phyloP scores from a whole-genome alignment of 306 rosid genomes.

The Senna tora region DNA sequence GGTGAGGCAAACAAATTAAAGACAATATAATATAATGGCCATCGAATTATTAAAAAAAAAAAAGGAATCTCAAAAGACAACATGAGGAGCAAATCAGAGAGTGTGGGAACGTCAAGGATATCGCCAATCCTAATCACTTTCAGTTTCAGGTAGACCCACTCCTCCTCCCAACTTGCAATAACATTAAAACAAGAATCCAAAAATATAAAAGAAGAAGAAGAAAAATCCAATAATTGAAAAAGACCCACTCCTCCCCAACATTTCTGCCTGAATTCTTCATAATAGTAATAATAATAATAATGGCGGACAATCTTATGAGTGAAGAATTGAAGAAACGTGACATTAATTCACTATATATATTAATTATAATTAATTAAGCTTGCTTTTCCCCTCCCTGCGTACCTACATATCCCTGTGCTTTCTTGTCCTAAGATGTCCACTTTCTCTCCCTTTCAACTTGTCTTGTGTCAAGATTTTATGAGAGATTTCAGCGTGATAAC shows the following conservation, averaged over 20 bases:
- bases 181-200: not conserved
- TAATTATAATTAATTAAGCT: too few relatives aligned
- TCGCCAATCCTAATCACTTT: not conserved
- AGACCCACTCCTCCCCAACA: not conserved
- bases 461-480: too few relatives aligned
- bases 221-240: conserved; percentile 16
- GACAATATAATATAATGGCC: too few relatives aligned
- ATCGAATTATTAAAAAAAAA: not conserved
- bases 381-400: too few relatives aligned
- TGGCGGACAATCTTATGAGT: not conserved
- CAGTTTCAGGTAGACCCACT: conserved; percentile 43
- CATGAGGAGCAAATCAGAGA: conserved; percentile 24
- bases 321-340: not conserved
- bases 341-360: not conserved
- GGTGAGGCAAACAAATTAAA: not conserved
- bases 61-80: conserved; percentile 42
- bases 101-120: conserved; percentile 37
- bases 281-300: too few relatives aligned
- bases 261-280: not conserved
- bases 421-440: too few relatives aligned
- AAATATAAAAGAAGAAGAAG: not conserved
- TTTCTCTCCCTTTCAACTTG: too few relatives aligned
- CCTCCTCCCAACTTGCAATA: conserved; percentile 36
- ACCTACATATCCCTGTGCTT: too few relatives aligned
- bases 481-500: too few relatives aligned